Percentiles rank a stretch among this genome's conserved stretches.
These are phyloP conservation scores for Galeopsis tetrahit DNA, from an alignment of 257 asterid species.

Conservation along the genomic window DNA sequence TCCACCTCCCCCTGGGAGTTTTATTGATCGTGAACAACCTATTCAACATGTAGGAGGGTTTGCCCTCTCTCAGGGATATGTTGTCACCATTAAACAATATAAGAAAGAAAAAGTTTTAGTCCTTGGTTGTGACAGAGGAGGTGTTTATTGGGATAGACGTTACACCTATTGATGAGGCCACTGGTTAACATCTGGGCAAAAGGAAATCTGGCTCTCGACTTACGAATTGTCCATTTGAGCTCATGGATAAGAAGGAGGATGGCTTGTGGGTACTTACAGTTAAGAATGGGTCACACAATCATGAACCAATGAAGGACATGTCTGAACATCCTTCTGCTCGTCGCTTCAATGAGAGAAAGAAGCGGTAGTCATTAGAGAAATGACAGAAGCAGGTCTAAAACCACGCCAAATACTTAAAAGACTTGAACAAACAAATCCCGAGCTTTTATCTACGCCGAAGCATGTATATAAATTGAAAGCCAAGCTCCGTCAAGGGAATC, in stretches of 20 bases:
- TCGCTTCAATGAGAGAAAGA: conserved; percentile 88
- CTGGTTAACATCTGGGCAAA: conserved; percentile 62
- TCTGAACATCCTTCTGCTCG: conserved; percentile 91
- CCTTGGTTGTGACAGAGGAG: conserved; percentile 97
- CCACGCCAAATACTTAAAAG: conserved; percentile 87
- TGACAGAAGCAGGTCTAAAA: conserved; percentile 89
- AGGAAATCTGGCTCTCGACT: conserved; percentile 85
- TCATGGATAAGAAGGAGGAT: conserved; percentile 84
- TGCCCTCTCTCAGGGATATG: conserved; percentile 80
- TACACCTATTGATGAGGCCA: conserved; percentile 56
- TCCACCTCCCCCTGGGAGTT: conserved; percentile 95
- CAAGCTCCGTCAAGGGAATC: conserved; percentile 82
- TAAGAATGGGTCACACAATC: conserved; percentile 86
- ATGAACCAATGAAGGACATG: conserved; percentile 80
- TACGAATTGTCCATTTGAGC: conserved; percentile 89
- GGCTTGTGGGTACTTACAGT: conserved; percentile 83
- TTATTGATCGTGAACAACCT: conserved; percentile 86
- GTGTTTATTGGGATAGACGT: conserved; percentile 82
- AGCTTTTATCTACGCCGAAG: conserved; percentile 75
- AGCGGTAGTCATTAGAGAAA: conserved; percentile 69
- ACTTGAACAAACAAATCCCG: conserved; percentile 83
- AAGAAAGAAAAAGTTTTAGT: conserved; percentile 79
- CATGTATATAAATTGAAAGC: conserved; percentile 93
- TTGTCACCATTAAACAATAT: conserved; percentile 85
- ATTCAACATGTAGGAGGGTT: conserved; percentile 88